Percentiles rank a stretch among this genome's conserved stretches.
These are phyloP conservation scores for Sporothrix dimorphospora DNA, from an alignment of 2,329 filamentous ascomycete genomes.

Conservation along the genomic window DNA sequence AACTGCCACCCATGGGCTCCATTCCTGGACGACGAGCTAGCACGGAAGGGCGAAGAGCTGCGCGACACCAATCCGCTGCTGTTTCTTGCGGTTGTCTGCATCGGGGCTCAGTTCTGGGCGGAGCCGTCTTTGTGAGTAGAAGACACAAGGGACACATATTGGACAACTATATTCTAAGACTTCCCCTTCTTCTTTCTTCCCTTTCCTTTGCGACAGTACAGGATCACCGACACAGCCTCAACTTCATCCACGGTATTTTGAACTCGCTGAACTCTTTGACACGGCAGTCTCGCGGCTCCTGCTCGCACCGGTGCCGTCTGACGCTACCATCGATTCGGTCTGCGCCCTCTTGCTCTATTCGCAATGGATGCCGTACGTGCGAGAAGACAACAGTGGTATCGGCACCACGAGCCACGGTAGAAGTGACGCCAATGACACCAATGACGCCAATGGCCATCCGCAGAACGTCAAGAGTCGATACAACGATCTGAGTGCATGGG, in stretches of 20 bases:
- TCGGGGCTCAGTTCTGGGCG: conserved; percentile 13
- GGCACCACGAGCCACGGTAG: too few species aligned
- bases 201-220: too few species aligned
- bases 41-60: background rate
- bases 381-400: too few species aligned
- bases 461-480: conserved; percentile 17
- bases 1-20: conserved; percentile 22
- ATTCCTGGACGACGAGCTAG: background rate
- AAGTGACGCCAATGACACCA: too few species aligned
- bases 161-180: too few species aligned
- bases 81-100: conserved; percentile 17
- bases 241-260: conserved; percentile 7
- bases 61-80: background rate
- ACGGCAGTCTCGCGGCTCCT: background rate
- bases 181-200: too few species aligned
- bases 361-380: conserved; percentile 22
- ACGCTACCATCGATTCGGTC: conserved; percentile 6
- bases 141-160: too few species aligned
- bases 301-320: background rate
- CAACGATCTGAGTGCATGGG: conserved; percentile 24
- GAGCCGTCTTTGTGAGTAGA: background rate
- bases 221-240: background rate
- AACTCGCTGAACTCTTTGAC: background rate
- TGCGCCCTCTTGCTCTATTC: conserved; percentile 12
- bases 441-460: too few species aligned